A percentile compares a stretch with the other conserved stretches of the same genome.
phyloP scores from a whole-genome alignment of 2,329 filamentous ascomycete genomes.

The Pseudogymnoascus sp. region DNA sequence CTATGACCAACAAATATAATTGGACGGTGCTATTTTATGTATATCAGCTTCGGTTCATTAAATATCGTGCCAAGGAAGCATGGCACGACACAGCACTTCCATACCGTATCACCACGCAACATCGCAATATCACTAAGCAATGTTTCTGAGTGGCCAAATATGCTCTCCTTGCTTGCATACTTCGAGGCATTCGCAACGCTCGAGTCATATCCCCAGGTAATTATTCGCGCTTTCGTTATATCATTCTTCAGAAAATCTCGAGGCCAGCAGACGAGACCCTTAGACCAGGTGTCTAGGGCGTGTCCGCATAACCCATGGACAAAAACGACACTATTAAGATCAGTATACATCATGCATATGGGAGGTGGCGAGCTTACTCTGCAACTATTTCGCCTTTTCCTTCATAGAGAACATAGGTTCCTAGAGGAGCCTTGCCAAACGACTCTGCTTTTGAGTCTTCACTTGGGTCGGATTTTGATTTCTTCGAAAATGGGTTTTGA shows the following conservation, averaged over 20 bases:
- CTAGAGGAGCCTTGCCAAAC: neutral
- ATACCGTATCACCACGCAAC: neutral
- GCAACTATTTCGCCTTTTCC: neutral
- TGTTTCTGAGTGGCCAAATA: neutral
- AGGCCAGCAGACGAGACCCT: constrained; percentile 6
- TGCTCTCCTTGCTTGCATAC: neutral
- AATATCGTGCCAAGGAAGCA: neutral
- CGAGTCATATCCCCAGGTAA: neutral
- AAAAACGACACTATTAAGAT: constrained; percentile 5
- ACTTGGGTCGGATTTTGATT: neutral
- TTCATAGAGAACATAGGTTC: neutral
- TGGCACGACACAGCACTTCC: neutral
- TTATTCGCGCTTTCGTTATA: constrained; percentile 8
- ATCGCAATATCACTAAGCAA: neutral
- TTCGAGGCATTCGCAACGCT: neutral
- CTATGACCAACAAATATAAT: neutral
- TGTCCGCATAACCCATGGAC: constrained; percentile 9
- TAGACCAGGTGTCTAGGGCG: constrained; percentile 1
- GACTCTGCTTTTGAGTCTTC: neutral
- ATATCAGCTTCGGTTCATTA: neutral
- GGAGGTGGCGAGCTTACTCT: neutral
- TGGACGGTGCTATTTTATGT: neutral
- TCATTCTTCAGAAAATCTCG: constrained; percentile 8
- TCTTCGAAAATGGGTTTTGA: neutral
- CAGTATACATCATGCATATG: neutral